Evolutionary conservation across 257 asterid genomes (phyloP), one percentile per base, ranked within the genome.

Genomic region (Phtheirospermum japonicum): DNA sequence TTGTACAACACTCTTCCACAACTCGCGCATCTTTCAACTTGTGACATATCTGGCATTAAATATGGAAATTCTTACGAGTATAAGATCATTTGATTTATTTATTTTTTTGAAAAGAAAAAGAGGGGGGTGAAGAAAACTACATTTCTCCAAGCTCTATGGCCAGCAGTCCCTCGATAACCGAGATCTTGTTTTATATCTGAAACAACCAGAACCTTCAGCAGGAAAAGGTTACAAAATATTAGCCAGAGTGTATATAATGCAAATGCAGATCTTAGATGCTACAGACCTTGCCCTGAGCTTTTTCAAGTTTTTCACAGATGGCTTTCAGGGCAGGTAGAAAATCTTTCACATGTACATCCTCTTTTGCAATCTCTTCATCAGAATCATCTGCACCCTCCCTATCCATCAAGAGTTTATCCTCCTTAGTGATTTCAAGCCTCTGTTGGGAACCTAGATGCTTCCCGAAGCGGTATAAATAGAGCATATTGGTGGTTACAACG

Each of bases 131-230:
- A 56, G 12, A 49, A 19, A 23, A 64, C 65, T 69, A 91, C 98
- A 75, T 66, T 74, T 83, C 98, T 86, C 98, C 98, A 92, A 69
- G 81, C 74, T 80, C 85, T 80, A 65, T 92, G 97, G 71, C 97
- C 97, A 50, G 59, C 9, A 20, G 56, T 11, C 73, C 78, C 81
- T 66, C 75, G 85, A 77, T 92, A 92, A 70, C 90, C 95, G 65
- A 92, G 97, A 68, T 81, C 95, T 31, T 61, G 76, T 79, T 89
- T 92, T 52, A 92, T 71, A 79, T 88, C 98, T 18, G 95, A 80
- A 64, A 86, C 85, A 70, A 85, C 87, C 73, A 86, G 83, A 80
- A 88, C 98, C 98, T 91, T 80, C 59, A 46, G 51, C 65, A 61
- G 61, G 56, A 78, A 58, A 70, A 65, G 56, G 64, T 2, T 54